phyloP scores from a whole-genome alignment of 192 early-diverging fungal genomes.

The Cladochytrium replicatum region DNA sequence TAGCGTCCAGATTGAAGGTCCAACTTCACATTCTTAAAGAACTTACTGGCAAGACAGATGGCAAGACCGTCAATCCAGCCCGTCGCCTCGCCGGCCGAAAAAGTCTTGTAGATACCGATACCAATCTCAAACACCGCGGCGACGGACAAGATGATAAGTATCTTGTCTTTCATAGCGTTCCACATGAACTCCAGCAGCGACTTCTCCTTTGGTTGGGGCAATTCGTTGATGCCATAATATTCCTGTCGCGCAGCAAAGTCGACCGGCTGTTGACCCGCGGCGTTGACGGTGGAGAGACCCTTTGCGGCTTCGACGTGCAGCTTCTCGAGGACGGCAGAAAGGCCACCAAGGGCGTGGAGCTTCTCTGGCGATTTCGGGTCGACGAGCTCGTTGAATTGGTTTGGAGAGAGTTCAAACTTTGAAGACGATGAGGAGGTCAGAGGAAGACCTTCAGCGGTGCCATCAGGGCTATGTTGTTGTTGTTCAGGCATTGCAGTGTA shows the following conservation, averaged over 20 bases:
- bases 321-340: slow-evolving; percentile 16
- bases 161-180: slow-evolving; percentile 40
- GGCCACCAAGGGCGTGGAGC: slow-evolving; percentile 20
- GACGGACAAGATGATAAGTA: slow-evolving; percentile 71
- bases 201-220: slow-evolving; percentile 22
- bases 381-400: slow-evolving; percentile 28
- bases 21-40: slow-evolving; percentile 1
- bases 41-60: slow-evolving; percentile 58
- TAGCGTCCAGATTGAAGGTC: slow-evolving; percentile 3
- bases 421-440: slow-evolving; percentile 4
- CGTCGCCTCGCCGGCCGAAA: slow-evolving; percentile 52
- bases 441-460: not conserved
- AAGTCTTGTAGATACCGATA: slow-evolving; percentile 78
- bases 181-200: slow-evolving; percentile 28
- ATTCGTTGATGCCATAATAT: slow-evolving; percentile 32
- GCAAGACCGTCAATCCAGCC: slow-evolving; percentile 60
- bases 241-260: no score
- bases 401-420: not conserved
- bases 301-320: slow-evolving; percentile 20
- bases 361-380: slow-evolving; percentile 29
- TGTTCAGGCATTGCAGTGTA: no score
- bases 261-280: not conserved
- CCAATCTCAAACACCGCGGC: slow-evolving; percentile 75
- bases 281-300: slow-evolving; percentile 18
- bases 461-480: no score